Evolutionary conservation across 176 grass and related monocot species (phyloP).

Genomic region (Zoysia pacifica): DNA sequence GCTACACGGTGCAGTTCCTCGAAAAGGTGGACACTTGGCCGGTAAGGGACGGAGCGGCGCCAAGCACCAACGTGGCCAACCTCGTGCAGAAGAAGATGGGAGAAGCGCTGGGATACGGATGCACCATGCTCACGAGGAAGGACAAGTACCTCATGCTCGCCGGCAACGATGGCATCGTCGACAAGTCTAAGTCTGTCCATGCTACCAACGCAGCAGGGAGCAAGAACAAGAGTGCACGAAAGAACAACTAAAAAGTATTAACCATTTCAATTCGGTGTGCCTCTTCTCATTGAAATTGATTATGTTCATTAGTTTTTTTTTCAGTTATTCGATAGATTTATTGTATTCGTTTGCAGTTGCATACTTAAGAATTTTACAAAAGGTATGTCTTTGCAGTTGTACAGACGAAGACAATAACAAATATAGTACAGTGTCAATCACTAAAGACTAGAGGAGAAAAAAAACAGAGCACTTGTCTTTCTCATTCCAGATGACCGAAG

Average conservation of each 20-base stretch:
- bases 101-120: slow-evolving; percentile 54
- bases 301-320: not conserved
- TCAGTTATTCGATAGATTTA: too few relatives aligned
- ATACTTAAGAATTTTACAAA: too few relatives aligned
- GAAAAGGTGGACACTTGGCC: slow-evolving; percentile 40
- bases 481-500: too few relatives aligned
- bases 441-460: too few relatives aligned
- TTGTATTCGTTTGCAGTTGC: too few relatives aligned
- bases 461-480: too few relatives aligned
- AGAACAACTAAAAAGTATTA: not conserved
- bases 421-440: too few relatives aligned
- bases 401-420: too few relatives aligned
- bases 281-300: not conserved
- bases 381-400: too few relatives aligned
- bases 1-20: slow-evolving; percentile 64
- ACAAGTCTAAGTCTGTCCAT: not conserved
- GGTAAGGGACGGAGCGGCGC: not conserved
- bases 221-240: not conserved
- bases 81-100: slow-evolving; percentile 63
- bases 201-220: not conserved
- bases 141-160: slow-evolving; percentile 84
- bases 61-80: slow-evolving; percentile 57
- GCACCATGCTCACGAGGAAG: slow-evolving; percentile 76
- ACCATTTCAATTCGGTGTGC: not conserved
- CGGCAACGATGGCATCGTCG: slow-evolving; percentile 66